phyloP scores from a whole-genome alignment of 257 asterid genomes.

The Nemophila menziesii region DNA sequence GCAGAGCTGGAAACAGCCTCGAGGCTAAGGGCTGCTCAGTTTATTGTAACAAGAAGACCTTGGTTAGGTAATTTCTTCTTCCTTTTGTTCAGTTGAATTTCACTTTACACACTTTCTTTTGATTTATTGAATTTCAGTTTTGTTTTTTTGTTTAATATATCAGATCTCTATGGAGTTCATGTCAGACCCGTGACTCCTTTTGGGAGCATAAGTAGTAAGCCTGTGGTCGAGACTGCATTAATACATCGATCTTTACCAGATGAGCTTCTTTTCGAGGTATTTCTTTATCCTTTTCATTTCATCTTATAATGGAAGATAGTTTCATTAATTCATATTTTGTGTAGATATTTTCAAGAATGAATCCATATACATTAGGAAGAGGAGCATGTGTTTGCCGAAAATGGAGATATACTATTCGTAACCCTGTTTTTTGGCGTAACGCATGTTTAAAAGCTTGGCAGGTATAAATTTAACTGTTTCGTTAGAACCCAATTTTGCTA shows the following conservation, averaged over 20 bases:
- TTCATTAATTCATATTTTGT: conserved; percentile 7
- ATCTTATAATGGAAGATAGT: not conserved
- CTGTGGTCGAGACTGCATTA: conserved; percentile 49
- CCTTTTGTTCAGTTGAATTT: not conserved
- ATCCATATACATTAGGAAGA: conserved; percentile 71
- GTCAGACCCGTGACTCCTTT: conserved; percentile 81
- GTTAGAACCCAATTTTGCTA: not conserved
- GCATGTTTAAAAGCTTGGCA: conserved; percentile 94
- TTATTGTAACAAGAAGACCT: conserved; percentile 69
- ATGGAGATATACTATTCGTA: conserved; percentile 88
- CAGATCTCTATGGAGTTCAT: conserved; percentile 89
- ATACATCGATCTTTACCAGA: conserved; percentile 77
- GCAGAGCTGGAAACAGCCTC: conserved; percentile 76
- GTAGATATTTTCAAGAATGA: conserved; percentile 70
- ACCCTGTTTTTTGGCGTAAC: conserved; percentile 89
- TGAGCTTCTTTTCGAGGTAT: conserved; percentile 84
- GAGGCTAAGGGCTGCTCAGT: conserved; percentile 57
- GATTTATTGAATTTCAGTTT: not conserved
- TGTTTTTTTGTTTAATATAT: conserved; percentile 5
- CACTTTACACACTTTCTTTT: not conserved
- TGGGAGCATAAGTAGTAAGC: conserved; percentile 51
- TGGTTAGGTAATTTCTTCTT: conserved; percentile 65
- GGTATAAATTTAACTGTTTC: conserved; percentile 26
- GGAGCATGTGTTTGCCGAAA: conserved; percentile 95
- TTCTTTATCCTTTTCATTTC: not conserved